Evolutionary conservation across 1,284 basidiomycete species (phyloP).

Genomic region (Ceratobasidium sp.): DNA sequence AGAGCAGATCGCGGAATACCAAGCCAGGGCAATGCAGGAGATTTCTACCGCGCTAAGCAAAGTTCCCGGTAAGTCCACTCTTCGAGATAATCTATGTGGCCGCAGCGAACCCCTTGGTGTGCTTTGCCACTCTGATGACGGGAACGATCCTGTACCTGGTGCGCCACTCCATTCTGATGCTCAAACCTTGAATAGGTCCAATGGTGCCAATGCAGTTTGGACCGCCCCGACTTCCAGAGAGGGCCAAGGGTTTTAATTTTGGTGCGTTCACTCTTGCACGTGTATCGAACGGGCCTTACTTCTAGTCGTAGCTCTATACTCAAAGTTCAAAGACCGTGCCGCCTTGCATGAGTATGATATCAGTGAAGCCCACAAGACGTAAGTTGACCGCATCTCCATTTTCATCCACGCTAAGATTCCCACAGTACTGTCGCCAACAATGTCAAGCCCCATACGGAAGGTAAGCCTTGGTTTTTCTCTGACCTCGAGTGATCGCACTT

Average conservation of each 20-base stretch:
- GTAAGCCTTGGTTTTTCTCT: background rate
- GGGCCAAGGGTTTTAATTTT: slow-evolving; percentile 36
- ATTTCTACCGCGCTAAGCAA: slow-evolving; percentile 29
- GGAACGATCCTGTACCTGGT: background rate
- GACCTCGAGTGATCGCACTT: background rate
- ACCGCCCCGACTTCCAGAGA: slow-evolving; percentile 19
- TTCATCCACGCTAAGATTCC: background rate
- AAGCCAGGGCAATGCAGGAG: slow-evolving; percentile 12
- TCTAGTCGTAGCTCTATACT: slow-evolving; percentile 22
- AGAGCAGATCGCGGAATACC: slow-evolving; percentile 22
- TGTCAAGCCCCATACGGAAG: slow-evolving; percentile 19
- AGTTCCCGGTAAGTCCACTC: slow-evolving; percentile 30
- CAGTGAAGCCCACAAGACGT: slow-evolving; percentile 32
- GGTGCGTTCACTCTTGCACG: background rate
- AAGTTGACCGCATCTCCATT: background rate
- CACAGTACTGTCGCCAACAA: slow-evolving; percentile 22
- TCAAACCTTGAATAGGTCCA: slow-evolving; percentile 5
- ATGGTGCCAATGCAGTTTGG: slow-evolving; percentile 38
- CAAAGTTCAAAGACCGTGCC: slow-evolving; percentile 32
- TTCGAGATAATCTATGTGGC: background rate
- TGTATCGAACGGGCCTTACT: background rate
- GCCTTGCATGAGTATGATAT: slow-evolving; percentile 16
- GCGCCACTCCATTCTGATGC: background rate
- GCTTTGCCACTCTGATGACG: background rate
- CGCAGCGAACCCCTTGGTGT: background rate